Evolutionary conservation across 2,329 filamentous ascomycete species (phyloP), one percentile per base, ranked within the genome.

Genomic region (Talaromyces albobiverticillius): DNA sequence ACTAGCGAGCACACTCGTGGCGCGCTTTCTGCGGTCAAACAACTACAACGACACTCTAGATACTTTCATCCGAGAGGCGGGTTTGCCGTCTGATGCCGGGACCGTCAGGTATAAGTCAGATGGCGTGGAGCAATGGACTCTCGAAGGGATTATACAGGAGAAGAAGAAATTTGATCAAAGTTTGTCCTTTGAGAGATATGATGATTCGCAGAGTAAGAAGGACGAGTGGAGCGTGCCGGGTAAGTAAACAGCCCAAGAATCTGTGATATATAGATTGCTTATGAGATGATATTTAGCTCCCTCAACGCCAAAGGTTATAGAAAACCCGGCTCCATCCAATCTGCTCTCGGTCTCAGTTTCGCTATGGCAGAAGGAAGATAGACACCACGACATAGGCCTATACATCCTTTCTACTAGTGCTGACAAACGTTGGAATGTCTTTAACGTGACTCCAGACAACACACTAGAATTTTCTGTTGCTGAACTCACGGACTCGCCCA

Each of bases 141-240:
- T 86, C 50, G 82, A 86, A 61, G 71, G 77, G 42, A 71, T 85
- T n/a, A 70, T 86, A 7, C 76, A 83, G 46, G 82, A 86, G 67
- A 86, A 85, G 69, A 77, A 75, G 61, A 71, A 70, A 0, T 85
- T 81, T 59, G 83, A 86, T 61, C 64, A 81, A 11, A 81, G 72
- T 53, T 64, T 79, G 23, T 73, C 71, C 3, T 84, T 83, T 57
- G 82, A 85, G 62, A 82, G 80, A 62, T 65, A 80, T 45, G 78
- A 76, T 5, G 57, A 75, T n/a, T 72, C 77, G 53, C 68, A 31
- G 14, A 23, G 23, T 14, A 40, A 36, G 13, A 62, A 62, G n/a
- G 62, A 61, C 52, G 61, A 64, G 38, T 84, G 82, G 82, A 71
- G 56, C 14, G 53, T 63, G 20, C 76, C 77, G 57, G 74, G 79